Percentiles rank a stretch among this genome's conserved stretches.
Conservation (phyloP, 768 basidiomycete species). For the Tephrocybe sp. region DNA sequence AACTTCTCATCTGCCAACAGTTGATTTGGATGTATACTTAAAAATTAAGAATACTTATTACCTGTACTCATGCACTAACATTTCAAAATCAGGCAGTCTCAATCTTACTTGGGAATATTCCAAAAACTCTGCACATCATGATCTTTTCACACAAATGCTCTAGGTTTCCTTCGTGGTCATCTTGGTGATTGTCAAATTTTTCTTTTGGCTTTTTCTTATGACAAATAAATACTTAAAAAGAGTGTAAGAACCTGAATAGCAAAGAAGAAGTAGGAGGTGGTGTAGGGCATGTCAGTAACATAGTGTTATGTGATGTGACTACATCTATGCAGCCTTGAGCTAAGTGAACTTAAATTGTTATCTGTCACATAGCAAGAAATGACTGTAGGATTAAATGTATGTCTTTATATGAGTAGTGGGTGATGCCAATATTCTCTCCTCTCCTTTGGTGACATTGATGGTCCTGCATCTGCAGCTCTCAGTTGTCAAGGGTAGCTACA, state of each 20-base stretch:
- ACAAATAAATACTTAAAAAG: no score
- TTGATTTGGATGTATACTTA: constrained; percentile 3
- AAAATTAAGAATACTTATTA: constrained; percentile 7
- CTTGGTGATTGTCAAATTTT: constrained; percentile 21
- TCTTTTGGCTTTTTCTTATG: no score
- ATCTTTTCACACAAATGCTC: constrained; percentile 11
- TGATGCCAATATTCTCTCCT: constrained; percentile 1
- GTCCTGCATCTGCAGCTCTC: background rate
- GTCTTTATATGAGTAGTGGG: background rate
- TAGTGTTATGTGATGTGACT: no score
- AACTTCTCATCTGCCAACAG: background rate
- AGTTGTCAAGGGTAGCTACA: background rate
- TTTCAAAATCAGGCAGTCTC: constrained; percentile 8
- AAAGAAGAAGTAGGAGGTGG: no score
- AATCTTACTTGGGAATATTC: constrained; percentile 12
- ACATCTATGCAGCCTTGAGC: no score
- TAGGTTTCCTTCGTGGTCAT: constrained; percentile 27
- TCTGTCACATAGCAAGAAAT: constrained; percentile 3
- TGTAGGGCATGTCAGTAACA: no score
- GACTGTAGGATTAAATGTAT: constrained; percentile 1
- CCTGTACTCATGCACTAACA: background rate
- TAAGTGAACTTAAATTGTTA: no score
- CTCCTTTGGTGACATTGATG: background rate
- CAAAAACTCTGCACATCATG: constrained; percentile 5
- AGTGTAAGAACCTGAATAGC: no score